Percentiles rank a stretch among this genome's conserved stretches.
phyloP scores from a whole-genome alignment of 345 rosid species.

The Rhizophora apiculata region DNA sequence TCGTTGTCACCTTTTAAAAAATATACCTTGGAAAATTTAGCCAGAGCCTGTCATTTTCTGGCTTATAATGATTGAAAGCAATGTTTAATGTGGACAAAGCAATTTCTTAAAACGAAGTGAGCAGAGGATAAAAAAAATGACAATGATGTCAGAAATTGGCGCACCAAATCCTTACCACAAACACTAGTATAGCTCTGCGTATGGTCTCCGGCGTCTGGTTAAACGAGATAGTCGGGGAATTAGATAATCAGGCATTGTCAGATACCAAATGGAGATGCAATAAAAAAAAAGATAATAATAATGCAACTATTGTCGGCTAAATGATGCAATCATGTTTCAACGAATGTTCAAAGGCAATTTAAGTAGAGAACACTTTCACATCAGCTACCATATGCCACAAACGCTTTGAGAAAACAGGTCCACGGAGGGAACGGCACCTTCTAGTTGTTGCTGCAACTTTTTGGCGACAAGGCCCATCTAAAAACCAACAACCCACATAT shows the following conservation, averaged over 20 bases:
- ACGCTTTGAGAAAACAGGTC: background rate
- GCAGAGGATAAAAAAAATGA: background rate
- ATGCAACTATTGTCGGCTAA: conserved; percentile 12
- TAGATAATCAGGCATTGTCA: conserved; percentile 11
- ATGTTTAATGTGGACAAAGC: too few relatives aligned
- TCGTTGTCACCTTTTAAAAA: background rate
- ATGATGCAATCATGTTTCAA: background rate
- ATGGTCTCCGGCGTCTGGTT: conserved; percentile 5
- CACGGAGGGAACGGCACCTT: background rate
- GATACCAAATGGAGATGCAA: background rate
- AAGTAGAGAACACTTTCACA: background rate
- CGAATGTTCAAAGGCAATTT: background rate
- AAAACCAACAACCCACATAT: background rate
- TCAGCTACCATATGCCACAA: background rate
- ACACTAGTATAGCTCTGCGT: background rate
- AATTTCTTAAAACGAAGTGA: too few relatives aligned
- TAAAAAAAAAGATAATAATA: conserved; percentile 17
- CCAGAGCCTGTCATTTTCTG: too few relatives aligned
- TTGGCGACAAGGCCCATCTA: background rate
- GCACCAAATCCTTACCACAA: background rate
- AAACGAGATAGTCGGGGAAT: background rate
- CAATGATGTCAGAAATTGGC: conserved; percentile 1
- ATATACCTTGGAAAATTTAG: background rate
- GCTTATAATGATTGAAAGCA: too few relatives aligned
- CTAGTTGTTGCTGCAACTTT: background rate